phyloP scores from a whole-genome alignment of 257 asterid species.

The Prunella vulgaris region DNA sequence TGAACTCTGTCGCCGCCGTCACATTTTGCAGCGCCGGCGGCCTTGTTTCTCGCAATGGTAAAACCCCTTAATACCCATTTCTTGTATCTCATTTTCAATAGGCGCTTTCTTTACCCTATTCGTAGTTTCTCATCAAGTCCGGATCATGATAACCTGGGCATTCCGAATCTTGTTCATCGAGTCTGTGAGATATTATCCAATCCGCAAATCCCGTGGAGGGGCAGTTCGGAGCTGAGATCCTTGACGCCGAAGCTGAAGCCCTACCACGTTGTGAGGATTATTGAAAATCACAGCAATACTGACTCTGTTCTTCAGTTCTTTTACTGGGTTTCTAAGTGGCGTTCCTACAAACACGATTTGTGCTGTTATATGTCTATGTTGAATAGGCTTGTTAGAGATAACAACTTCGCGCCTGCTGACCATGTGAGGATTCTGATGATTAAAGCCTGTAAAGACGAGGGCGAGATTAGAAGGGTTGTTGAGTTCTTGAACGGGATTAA shows the following conservation, averaged over 20 bases:
- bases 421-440: constrained; percentile 78
- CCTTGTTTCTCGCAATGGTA: constrained; percentile 50
- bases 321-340: constrained; percentile 78
- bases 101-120: constrained; percentile 18
- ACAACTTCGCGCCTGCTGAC: constrained; percentile 58
- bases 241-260: constrained; percentile 57
- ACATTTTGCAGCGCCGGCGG: constrained; percentile 26
- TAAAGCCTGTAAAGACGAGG: constrained; percentile 54
- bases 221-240: constrained; percentile 50
- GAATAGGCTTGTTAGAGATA: constrained; percentile 60
- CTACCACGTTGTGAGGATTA: constrained; percentile 47
- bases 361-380: constrained; percentile 71
- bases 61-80: constrained; percentile 48
- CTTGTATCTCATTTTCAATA: constrained; percentile 1
- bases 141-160: constrained; percentile 9
- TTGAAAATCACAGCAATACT: constrained; percentile 37
- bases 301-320: constrained; percentile 60
- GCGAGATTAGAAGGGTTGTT: constrained; percentile 49
- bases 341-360: constrained; percentile 73
- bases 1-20: constrained; percentile 33
- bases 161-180: constrained; percentile 32
- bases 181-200: constrained; percentile 54
- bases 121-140: constrained; percentile 39
- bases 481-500: constrained; percentile 53
- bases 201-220: constrained; percentile 49